Conservation (phyloP, 2,329 filamentous ascomycete species). For the Coniochaeta sp. region DNA sequence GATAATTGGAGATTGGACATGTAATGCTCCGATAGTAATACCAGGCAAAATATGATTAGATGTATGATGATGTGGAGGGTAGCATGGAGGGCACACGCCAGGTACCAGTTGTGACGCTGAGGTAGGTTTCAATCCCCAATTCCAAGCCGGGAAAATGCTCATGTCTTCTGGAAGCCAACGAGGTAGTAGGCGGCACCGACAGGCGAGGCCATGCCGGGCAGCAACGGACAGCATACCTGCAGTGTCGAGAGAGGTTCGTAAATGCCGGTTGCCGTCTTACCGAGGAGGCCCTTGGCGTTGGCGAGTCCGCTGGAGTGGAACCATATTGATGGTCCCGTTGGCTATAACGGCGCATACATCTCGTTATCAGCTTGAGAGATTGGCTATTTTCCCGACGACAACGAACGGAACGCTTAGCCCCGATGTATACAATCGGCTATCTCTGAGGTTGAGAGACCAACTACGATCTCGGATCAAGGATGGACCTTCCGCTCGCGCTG, state of each 20-base stretch:
- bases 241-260: background rate
- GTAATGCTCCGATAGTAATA: background rate
- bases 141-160: slow-evolving; percentile 2
- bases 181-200: background rate
- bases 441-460: background rate
- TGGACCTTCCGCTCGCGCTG: background rate
- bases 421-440: background rate
- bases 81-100: background rate
- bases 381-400: slow-evolving; percentile 1
- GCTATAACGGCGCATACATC: background rate
- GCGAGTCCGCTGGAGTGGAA: slow-evolving; percentile 1
- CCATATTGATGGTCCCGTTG: background rate
- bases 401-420: background rate
- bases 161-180: background rate
- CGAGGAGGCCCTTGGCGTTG: background rate
- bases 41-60: slow-evolving; percentile 1
- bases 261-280: slow-evolving; percentile 1
- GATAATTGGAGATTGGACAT: background rate
- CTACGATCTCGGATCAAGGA: background rate
- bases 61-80: slow-evolving; percentile 1
- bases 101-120: background rate
- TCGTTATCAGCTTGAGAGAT: background rate
- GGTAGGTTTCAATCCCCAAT: background rate
- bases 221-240: background rate
- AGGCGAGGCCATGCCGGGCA: background rate